Percentiles rank a stretch among this genome's conserved stretches.
Conservation (phyloP, 208 protist species). For the Herpetomonas tarakana region DNA sequence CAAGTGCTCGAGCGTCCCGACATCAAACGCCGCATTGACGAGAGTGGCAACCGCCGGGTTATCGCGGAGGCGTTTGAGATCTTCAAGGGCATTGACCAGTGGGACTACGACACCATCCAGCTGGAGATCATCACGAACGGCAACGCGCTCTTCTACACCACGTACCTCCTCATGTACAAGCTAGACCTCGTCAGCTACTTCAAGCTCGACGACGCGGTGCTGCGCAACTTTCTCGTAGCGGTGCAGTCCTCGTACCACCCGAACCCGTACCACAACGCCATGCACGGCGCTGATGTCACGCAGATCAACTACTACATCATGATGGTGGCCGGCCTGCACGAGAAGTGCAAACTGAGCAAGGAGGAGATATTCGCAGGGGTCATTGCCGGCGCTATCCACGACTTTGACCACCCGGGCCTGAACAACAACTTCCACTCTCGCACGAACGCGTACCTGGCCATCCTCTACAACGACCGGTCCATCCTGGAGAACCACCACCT, state of each 20-base stretch:
- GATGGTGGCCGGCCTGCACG: conserved; percentile 57
- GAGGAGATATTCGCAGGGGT: conserved; percentile 91
- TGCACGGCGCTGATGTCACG: conserved; percentile 92
- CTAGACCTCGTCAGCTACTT: conserved; percentile 85
- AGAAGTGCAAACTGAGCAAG: conserved; percentile 72
- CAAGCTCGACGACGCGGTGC: conserved; percentile 68
- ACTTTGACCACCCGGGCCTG: conserved; percentile 96
- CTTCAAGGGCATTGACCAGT: conserved; percentile 82
- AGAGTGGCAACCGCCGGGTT: conserved; percentile 40
- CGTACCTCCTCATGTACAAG: conserved; percentile 86
- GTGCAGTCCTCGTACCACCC: conserved; percentile 89
- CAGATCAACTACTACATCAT: conserved; percentile 94
- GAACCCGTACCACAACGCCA: conserved; percentile 92
- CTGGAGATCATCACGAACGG: conserved; percentile 85
- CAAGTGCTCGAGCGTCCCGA: conserved; percentile 53
- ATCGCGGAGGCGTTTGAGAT: conserved; percentile 74
- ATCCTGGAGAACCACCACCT: conserved; percentile 96
- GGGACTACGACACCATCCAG: conserved; percentile 88
- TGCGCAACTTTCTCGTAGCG: conserved; percentile 81
- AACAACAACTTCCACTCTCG: conserved; percentile 97
- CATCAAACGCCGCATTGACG: conserved; percentile 42
- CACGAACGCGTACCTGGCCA: conserved; percentile 86
- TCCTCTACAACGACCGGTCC: conserved; percentile 92
- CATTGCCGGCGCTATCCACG: conserved; percentile 92
- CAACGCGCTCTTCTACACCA: conserved; percentile 86